Conservation (phyloP, 2,329 filamentous ascomycete genomes). For the Cladosporium colombiae region DNA sequence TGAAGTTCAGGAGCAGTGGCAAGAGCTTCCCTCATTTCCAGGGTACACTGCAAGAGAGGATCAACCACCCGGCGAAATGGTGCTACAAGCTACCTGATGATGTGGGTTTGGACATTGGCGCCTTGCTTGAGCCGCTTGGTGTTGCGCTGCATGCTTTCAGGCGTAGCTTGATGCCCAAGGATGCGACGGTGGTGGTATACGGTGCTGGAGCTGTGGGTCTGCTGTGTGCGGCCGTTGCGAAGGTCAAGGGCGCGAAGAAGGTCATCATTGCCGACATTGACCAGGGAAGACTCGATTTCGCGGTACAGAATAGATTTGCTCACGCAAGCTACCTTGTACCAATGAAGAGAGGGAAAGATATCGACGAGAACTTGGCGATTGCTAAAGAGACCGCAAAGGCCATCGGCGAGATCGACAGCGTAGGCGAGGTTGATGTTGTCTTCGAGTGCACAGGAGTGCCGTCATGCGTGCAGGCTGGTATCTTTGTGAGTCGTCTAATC, state of each 20-base stretch:
- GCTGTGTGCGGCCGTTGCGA: constrained; percentile 59
- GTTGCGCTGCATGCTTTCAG: constrained; percentile 62
- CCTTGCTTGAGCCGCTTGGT: constrained; percentile 61
- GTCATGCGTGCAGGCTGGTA: constrained; percentile 71
- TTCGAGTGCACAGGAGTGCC: constrained; percentile 80
- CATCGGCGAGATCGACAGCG: constrained; percentile 41
- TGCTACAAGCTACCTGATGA: constrained; percentile 59
- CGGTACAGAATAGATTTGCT: constrained; percentile 52
- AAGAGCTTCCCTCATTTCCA: constrained; percentile 64
- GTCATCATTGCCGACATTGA: constrained; percentile 65
- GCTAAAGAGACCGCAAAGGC: constrained; percentile 52
- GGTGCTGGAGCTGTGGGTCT: constrained; percentile 64
- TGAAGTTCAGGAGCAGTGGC: constrained; percentile 61
- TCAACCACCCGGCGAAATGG: constrained; percentile 63
- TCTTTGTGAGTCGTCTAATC: constrained; percentile 56
- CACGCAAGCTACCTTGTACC: constrained; percentile 49
- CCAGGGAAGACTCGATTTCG: constrained; percentile 57
- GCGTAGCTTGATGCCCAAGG: constrained; percentile 50
- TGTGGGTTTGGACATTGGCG: constrained; percentile 57
- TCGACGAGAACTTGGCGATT: constrained; percentile 56
- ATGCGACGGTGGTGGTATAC: constrained; percentile 57
- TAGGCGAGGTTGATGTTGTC: constrained; percentile 64
- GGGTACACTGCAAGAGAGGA: constrained; percentile 63
- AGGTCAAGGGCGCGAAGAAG: constrained; percentile 53
- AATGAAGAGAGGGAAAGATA: constrained; percentile 48